These are phyloP conservation scores for Colletotrichum sp. DNA, from an alignment of 2,329 filamentous ascomycete genomes.

Conservation along the genomic window DNA sequence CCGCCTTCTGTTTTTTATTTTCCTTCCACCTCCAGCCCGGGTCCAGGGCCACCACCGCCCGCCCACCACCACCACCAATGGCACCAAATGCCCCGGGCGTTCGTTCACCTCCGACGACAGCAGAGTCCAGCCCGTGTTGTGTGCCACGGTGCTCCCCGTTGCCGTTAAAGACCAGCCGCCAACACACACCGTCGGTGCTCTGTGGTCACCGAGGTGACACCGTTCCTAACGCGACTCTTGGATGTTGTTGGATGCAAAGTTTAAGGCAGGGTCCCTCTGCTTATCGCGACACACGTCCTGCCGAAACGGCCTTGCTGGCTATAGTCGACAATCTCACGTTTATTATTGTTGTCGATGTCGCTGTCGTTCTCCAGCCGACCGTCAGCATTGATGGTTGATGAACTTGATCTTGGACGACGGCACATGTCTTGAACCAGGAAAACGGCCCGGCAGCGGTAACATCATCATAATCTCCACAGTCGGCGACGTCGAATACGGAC, in stretches of 20 bases:
- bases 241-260: slow-evolving; percentile 14
- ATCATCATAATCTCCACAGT: not conserved
- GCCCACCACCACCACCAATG: not conserved
- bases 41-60: not conserved
- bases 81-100: not conserved
- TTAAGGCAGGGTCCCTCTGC: not conserved
- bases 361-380: not conserved
- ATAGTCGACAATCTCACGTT: not conserved
- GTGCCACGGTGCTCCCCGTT: not conserved
- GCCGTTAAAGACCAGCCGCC: not conserved
- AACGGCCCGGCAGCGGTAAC: not conserved
- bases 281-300: not conserved
- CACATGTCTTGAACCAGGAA: not conserved
- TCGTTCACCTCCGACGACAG: not conserved
- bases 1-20: not conserved
- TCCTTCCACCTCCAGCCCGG: not conserved
- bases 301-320: not conserved
- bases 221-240: slow-evolving; percentile 9
- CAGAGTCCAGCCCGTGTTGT: not conserved
- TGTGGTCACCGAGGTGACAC: slow-evolving; percentile 20
- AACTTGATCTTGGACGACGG: not conserved
- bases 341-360: not conserved
- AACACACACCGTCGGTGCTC: slow-evolving; percentile 4
- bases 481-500: not conserved
- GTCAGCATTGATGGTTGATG: not conserved